Percentiles rank a stretch among this genome's conserved stretches.
These are phyloP conservation scores for Wickerhamiella infanticola DNA, from an alignment of 1,139 yeast species.

Conservation along the genomic window DNA sequence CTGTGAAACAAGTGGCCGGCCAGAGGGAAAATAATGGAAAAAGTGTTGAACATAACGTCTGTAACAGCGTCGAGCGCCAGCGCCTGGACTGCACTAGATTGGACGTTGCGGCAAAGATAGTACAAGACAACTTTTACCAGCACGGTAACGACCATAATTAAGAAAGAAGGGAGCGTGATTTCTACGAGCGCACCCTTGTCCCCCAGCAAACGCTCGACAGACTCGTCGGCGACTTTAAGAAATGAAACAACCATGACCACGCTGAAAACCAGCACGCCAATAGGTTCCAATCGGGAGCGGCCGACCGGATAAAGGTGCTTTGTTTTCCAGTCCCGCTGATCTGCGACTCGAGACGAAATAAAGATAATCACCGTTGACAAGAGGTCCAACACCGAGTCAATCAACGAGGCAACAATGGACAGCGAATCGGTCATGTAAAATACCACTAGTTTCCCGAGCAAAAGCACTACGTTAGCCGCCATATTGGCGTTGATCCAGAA, in stretches of 20 bases:
- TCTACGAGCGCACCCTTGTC: conserved; percentile 22
- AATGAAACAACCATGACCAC: conserved; percentile 58
- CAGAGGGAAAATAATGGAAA: conserved; percentile 56
- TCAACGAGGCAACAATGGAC: conserved; percentile 62
- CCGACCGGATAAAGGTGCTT: conserved; percentile 46
- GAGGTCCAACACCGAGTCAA: conserved; percentile 61
- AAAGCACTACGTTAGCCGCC: conserved; percentile 40
- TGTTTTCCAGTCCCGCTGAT: conserved; percentile 37
- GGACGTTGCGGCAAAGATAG: conserved; percentile 47
- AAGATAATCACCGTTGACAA: conserved; percentile 60
- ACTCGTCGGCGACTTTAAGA: conserved; percentile 55
- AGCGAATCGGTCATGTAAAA: conserved; percentile 50
- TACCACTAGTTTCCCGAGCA: conserved; percentile 49
- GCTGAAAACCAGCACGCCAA: conserved; percentile 63
- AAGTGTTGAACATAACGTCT: conserved; percentile 55
- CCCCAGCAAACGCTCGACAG: conserved; percentile 25
- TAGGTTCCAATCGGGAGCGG: conserved; percentile 55
- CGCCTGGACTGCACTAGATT: conserved; percentile 59
- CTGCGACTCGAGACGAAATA: conserved; percentile 44
- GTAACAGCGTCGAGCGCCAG: conserved; percentile 72
- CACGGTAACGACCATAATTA: conserved; percentile 51
- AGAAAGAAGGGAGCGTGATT: conserved; percentile 39
- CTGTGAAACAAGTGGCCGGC: conserved; percentile 35
- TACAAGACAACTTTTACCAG: conserved; percentile 45
- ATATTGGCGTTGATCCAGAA: conserved; percentile 55